Evolutionary conservation across 2,329 filamentous ascomycete genomes (phyloP), one percentile per base, ranked within the genome.

Genomic region (Penicillium capsulatum): DNA sequence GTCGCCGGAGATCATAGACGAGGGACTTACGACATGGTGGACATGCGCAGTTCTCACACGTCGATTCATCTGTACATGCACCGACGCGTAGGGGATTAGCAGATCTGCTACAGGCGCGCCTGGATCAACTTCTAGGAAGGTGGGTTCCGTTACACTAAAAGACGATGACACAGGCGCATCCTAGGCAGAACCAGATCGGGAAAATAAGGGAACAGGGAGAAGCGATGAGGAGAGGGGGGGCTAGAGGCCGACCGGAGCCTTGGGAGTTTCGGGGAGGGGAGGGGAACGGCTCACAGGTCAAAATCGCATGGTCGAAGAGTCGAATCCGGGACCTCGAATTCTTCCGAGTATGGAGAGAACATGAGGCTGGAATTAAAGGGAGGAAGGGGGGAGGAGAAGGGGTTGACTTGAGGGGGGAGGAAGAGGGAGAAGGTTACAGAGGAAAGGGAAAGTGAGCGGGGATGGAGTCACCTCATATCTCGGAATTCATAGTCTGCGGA

Each of bases 11-110:
- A 52, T 54, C 51, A 54, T 26, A 48, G 51, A 54, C 51, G 46
- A 50, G 47, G 48, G 51, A 66, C 63, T 66, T 64, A 66, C 63
- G 63, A 65, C 63, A 66, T 66, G 48, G 51, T 64, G 57, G 54
- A 58, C 53, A 57, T 48, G 48, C 48, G 51, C 45, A 51, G 45
- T 54, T 55, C 50, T 54, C 62, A 61, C 55, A 51, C 52, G 55
- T 45, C 53, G 54, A 58, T 57, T 64, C 61, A 64, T 65, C 61
- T 64, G 61, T 59, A 60, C 53, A 58, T 62, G 60, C 59, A 64
- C 50, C 55, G 40, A 43, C 57, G 51, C 54, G 55, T 57, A 52
- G 49, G 52, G 55, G 51, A 53, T 60, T 59, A 63, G 60, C 54
- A 56, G 54, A 54, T 50, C 57, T 56, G 59, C 54, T 58, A 58